Percentiles rank a stretch among this genome's conserved stretches.
Conservation (phyloP, 78 protist species). For the Mantamonas sphyraenae region DNA sequence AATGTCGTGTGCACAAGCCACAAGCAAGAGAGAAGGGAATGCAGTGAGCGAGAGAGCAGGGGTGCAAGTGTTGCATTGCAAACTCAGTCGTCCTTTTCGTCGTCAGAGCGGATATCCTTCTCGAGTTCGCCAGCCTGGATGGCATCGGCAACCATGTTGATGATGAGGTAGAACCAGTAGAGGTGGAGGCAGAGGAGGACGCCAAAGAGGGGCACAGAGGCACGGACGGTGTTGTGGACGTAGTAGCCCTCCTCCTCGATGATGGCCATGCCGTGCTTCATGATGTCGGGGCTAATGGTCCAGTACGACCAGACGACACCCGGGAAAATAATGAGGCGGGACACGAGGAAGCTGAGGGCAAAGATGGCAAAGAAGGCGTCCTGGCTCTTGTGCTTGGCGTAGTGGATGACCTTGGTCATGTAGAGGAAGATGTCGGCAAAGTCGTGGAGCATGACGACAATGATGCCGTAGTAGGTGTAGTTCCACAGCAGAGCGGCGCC, state of each 20-base stretch:
- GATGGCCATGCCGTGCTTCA: not conserved
- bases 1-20: too few species aligned
- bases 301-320: not conserved
- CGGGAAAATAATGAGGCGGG: slow-evolving; percentile 10
- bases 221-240: too few species aligned
- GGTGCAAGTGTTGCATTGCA: too few species aligned
- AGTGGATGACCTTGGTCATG: not conserved
- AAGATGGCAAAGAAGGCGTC: not conserved
- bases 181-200: not conserved
- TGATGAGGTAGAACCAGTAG: too few species aligned
- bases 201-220: too few species aligned
- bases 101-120: not conserved
- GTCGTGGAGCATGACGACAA: not conserved
- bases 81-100: too few species aligned
- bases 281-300: not conserved
- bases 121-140: not conserved
- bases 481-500: not conserved
- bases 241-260: too few species aligned
- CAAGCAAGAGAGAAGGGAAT: too few species aligned
- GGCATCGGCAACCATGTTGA: not conserved
- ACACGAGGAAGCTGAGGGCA: not conserved
- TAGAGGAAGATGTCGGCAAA: slow-evolving; percentile 9
- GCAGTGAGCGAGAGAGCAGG: too few species aligned
- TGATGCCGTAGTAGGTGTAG: not conserved
- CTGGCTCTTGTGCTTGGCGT: not conserved